Evolutionary conservation across 2,329 filamentous ascomycete genomes (phyloP), one percentile per base, ranked within the genome.

Genomic region (Fusarium zealandicum): DNA sequence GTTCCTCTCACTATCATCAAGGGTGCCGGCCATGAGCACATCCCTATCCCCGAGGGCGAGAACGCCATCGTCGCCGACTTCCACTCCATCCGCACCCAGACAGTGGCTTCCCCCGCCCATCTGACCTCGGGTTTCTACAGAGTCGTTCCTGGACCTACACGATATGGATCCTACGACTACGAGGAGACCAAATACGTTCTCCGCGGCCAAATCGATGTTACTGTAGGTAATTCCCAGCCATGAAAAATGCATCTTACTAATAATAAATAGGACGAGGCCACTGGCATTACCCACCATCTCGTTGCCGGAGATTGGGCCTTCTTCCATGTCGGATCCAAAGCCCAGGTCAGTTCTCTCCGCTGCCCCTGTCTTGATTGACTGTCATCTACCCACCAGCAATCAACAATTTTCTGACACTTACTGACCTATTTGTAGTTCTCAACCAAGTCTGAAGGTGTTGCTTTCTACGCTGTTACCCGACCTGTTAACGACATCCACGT

Each of bases 151-250:
- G 57, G 57, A 1, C 57, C 57, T 27, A 61, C 56, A 31, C 51
- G 57, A 39, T 61, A 60, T 9, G 56, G 56, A 39, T 20, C 33
- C 3, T 60, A 60, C 6, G 57, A 60, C 28, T 60, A 60, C 4
- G 57, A 60, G 35, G 57, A 60, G 42, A 60, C 56, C 6, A 60
- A 60, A 12, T 61, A 60, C 11, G 57, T 60, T n/a, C 57, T 60
- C 4, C 47, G 40, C 6, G 57, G 57, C 1, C 57, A 60, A 45
- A 61, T 61, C 0, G 57, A 60, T 2, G 35, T 59, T 3, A 59
- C 57, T 17, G 56, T 58, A 44, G 39, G 32, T n/a, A n/a, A n/a
- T n/a, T n/a, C n/a, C n/a, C n/a, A n/a, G n/a, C n/a, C n/a, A n/a
- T n/a, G n/a, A n/a, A n/a, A n/a, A n/a, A n/a, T n/a, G n/a, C n/a